These are phyloP conservation scores for Ganoderma boninense DNA, from an alignment of 1,284 basidiomycete genomes.

Conservation along the genomic window DNA sequence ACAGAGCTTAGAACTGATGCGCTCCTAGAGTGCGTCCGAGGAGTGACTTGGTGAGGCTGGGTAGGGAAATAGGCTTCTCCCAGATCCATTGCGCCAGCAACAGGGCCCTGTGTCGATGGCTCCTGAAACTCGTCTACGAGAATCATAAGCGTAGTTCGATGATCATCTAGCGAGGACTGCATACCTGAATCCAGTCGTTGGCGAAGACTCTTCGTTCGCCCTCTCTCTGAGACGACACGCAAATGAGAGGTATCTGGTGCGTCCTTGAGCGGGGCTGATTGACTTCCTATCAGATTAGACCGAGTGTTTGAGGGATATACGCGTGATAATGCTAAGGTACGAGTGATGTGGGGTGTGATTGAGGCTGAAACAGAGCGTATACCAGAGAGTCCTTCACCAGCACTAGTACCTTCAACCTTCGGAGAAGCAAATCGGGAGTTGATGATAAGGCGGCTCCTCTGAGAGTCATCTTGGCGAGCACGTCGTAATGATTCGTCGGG, in stretches of 20 bases:
- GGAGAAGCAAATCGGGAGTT: slow-evolving; percentile 21
- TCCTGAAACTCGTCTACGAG: slow-evolving; percentile 9
- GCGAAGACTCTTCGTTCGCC: slow-evolving; percentile 31
- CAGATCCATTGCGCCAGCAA: not conserved
- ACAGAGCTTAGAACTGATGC: slow-evolving; percentile 38
- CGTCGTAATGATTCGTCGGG: slow-evolving; percentile 14
- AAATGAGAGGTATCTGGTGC: slow-evolving; percentile 4
- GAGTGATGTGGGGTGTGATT: not conserved
- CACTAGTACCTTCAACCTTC: slow-evolving; percentile 9
- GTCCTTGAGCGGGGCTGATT: not conserved
- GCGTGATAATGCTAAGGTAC: not conserved
- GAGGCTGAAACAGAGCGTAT: not conserved
- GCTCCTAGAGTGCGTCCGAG: slow-evolving; percentile 34
- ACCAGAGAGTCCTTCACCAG: not conserved
- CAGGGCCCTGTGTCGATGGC: slow-evolving; percentile 9
- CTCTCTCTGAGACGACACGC: slow-evolving; percentile 22
- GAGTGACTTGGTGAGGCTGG: slow-evolving; percentile 6
- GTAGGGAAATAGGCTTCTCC: not conserved
- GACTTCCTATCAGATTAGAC: too few relatives aligned
- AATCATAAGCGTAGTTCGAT: not conserved
- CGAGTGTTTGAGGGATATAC: not conserved
- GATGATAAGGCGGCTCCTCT: slow-evolving; percentile 25
- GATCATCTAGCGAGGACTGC: not conserved
- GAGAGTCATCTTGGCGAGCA: slow-evolving; percentile 22
- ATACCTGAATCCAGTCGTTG: slow-evolving; percentile 34